phyloP scores from a whole-genome alignment of 352 stramenopile genomes.

The Phytopythium sindhum region DNA sequence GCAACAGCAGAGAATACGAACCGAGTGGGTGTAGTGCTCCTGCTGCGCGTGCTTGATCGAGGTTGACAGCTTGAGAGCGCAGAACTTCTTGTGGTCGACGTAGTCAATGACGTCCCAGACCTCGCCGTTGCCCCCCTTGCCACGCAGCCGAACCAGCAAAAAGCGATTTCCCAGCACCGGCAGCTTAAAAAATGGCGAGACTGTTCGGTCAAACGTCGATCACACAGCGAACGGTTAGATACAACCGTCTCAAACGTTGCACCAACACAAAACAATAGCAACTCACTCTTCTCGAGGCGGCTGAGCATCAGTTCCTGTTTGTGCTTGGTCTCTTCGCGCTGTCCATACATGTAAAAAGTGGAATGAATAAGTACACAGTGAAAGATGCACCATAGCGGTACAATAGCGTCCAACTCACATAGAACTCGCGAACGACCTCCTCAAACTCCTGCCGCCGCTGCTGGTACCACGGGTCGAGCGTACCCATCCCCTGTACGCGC shows the following conservation, averaged over 20 bases:
- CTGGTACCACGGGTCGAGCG: conserved; percentile 11
- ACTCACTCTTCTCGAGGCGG: conserved; percentile 62
- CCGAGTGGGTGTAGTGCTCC: conserved; percentile 70
- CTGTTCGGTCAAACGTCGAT: conserved; percentile 10
- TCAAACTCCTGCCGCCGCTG: conserved; percentile 41
- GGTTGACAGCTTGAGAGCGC: conserved; percentile 70
- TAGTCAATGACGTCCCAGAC: conserved; percentile 84
- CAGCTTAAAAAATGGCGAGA: conserved; percentile 70
- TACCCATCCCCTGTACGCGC: background rate
- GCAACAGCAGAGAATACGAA: conserved; percentile 17
- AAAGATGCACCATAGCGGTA: too few relatives aligned
- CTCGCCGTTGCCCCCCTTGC: conserved; percentile 76
- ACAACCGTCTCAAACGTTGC: background rate
- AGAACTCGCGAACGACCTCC: conserved; percentile 53
- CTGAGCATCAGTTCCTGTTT: conserved; percentile 76
- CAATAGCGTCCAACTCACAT: conserved; percentile 29
- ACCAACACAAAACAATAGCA: background rate
- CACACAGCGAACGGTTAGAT: background rate
- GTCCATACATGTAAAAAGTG: background rate
- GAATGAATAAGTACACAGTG: background rate
- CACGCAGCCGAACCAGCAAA: conserved; percentile 53
- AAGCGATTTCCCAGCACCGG: conserved; percentile 71
- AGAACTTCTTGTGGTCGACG: conserved; percentile 49
- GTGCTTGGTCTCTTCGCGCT: conserved; percentile 72
- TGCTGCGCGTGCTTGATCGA: conserved; percentile 65